These are phyloP conservation scores for Bjerkandera adusta DNA, from an alignment of 1,284 basidiomycete genomes.

Conservation along the genomic window DNA sequence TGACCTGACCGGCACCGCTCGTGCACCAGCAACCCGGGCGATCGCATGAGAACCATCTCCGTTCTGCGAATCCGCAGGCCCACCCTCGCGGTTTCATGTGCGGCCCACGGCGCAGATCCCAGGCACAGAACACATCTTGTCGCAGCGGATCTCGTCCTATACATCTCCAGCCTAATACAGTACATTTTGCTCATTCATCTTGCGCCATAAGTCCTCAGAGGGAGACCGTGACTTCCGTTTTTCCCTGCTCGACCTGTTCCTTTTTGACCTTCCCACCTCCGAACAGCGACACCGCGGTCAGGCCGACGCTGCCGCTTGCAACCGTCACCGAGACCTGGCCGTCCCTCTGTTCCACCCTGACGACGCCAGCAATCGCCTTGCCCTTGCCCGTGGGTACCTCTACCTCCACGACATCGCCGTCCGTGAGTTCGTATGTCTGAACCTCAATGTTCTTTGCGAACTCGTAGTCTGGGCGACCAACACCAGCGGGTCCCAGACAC, in stretches of 20 bases:
- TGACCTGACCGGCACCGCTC: too few species aligned
- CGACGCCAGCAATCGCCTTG: constrained; percentile 33
- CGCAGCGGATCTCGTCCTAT: too few species aligned
- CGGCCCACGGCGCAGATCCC: too few species aligned
- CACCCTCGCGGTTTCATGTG: too few species aligned
- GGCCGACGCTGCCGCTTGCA: constrained; percentile 20
- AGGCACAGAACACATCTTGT: too few species aligned
- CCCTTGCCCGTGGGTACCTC: constrained; percentile 45
- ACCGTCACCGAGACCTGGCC: constrained; percentile 31
- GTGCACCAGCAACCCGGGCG: too few species aligned
- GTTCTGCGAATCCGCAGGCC: too few species aligned
- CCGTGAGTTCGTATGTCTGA: constrained; percentile 49
- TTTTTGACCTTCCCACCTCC: constrained; percentile 15
- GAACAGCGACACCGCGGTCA: constrained; percentile 22
- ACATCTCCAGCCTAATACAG: too few species aligned
- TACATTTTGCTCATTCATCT: too few species aligned
- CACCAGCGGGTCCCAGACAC: constrained; percentile 51
- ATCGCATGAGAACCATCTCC: too few species aligned
- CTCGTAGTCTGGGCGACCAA: constrained; percentile 66
- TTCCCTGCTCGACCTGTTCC: constrained; percentile 12
- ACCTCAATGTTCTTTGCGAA: constrained; percentile 51
- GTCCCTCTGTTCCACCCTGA: constrained; percentile 34
- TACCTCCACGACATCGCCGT: constrained; percentile 40
- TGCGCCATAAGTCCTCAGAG: not conserved
- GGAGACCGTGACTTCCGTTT: not conserved